Evolutionary conservation across 345 rosid species (phyloP).

Genomic region (Brassica rapa): DNA sequence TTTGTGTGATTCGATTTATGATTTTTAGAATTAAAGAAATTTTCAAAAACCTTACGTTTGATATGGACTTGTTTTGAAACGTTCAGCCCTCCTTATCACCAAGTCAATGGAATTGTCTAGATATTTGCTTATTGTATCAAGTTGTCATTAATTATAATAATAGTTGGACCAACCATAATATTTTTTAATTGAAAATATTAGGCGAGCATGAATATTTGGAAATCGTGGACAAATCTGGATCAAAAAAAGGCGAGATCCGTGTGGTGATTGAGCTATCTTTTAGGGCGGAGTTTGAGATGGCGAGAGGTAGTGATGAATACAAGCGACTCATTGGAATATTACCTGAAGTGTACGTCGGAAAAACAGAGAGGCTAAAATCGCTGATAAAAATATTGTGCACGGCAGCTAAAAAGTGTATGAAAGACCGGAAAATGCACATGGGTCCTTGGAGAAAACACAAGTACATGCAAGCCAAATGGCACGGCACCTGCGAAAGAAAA

Average conservation of each 20-base stretch:
- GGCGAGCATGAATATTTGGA: constrained; percentile 75
- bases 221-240: constrained; percentile 51
- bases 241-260: constrained; percentile 57
- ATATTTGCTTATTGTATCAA: constrained; percentile 9
- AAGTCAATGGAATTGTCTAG: constrained; percentile 7
- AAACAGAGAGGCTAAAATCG: constrained; percentile 64
- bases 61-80: neutral
- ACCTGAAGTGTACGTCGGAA: constrained; percentile 77
- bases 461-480: constrained; percentile 94
- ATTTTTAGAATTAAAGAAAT: neutral
- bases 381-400: constrained; percentile 69
- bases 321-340: constrained; percentile 46
- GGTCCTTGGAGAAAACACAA: constrained; percentile 94
- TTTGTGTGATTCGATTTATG: neutral
- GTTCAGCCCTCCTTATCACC: neutral
- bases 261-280: constrained; percentile 78
- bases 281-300: constrained; percentile 81
- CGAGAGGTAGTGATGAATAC: constrained; percentile 66
- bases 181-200: constrained; percentile 26
- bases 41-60: neutral
- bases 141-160: constrained; percentile 9
- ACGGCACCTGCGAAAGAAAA: constrained; percentile 51
- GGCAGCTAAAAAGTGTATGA: constrained; percentile 77
- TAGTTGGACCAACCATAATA: constrained; percentile 9
- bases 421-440: constrained; percentile 82